phyloP scores from a whole-genome alignment of 768 basidiomycete species.

The Tylopilus sp. region DNA sequence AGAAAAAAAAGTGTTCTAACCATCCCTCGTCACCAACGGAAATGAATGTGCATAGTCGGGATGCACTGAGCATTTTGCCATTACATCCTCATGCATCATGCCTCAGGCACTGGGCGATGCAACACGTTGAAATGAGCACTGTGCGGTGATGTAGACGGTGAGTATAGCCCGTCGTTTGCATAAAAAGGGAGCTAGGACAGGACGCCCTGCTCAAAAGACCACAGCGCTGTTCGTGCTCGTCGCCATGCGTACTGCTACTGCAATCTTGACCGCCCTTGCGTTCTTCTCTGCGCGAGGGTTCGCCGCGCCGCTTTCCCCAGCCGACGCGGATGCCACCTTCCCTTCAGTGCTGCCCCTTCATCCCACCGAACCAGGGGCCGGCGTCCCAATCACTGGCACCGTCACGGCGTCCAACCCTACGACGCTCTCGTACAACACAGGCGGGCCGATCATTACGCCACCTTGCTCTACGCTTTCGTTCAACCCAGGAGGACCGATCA shows the following conservation, averaged over 20 bases:
- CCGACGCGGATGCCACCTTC: too few relatives aligned
- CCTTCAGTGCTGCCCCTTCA: too few relatives aligned
- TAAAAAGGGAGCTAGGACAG: not conserved
- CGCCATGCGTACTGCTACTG: not conserved
- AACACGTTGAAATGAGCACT: not conserved
- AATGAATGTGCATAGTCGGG: too few relatives aligned
- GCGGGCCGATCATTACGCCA: not conserved
- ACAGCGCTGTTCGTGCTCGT: not conserved
- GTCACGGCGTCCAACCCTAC: too few relatives aligned
- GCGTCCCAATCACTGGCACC: too few relatives aligned
- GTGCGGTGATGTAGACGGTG: not conserved
- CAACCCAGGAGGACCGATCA: not conserved
- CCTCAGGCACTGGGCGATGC: not conserved
- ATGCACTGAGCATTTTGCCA: too few relatives aligned
- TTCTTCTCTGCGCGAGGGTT: not conserved
- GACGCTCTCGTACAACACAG: not conserved
- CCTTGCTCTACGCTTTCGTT: not conserved
- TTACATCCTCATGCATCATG: too few relatives aligned
- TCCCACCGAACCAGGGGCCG: too few relatives aligned
- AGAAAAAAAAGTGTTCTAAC: too few relatives aligned
- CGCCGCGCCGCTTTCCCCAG: too few relatives aligned
- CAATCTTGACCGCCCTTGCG: not conserved
- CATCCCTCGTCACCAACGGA: too few relatives aligned
- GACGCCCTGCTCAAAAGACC: not conserved
- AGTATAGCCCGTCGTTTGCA: not conserved